Base-by-base conservation (phyloP, 108 stramenopile species). In the Nitzschia sp. region DNA sequence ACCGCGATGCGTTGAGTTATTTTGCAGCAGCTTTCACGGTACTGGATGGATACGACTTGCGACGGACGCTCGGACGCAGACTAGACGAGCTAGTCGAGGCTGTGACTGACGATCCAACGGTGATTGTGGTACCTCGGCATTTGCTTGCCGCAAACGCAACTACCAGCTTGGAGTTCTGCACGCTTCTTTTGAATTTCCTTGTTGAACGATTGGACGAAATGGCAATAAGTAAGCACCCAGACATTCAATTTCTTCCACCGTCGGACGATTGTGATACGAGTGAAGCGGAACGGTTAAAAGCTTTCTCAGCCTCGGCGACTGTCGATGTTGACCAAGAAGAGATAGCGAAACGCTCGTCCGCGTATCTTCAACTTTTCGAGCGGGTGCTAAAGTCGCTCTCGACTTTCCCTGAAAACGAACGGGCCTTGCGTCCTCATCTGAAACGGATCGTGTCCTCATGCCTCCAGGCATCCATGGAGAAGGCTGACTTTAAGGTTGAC, bases 1-100 rank as follows among this genome's bases (percentile, higher is more conserved):
- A 76, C 33, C 49, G 81, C 32, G 85, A 85, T 32, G 64, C 76
- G n/a, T 56, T 97, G 27, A 90, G 95, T 2, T 74, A 83, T 29
- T 98, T 97, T 74, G 95, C 95, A 9, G 84, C 94, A 32, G 82
- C 92, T 15, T 96, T 98, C 48, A 88, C 95, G 25, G 78, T 92
- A 11, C 72, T 97, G 13, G 94, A 95, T 72, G 81, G 85, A 17
- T 77, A 79, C 72, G 89, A 91, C 57, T 70, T 98, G 28, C 64
- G 86, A 28, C 70, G 80, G n/a, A 82, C 81, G 34, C 51, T 98
- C 13, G 89, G 89, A 2, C 69, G 76, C 4, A 85, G 86, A 62
- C 64, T 96, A 26, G 75, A 87, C 31, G 54, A 84, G n/a, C 60
- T 98, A 8, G 75, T 96, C 38, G 83, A 93, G 28, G 87, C 88